phyloP scores from a whole-genome alignment of 495 filamentous ascomycete genomes.

The Ramalina intermedia region DNA sequence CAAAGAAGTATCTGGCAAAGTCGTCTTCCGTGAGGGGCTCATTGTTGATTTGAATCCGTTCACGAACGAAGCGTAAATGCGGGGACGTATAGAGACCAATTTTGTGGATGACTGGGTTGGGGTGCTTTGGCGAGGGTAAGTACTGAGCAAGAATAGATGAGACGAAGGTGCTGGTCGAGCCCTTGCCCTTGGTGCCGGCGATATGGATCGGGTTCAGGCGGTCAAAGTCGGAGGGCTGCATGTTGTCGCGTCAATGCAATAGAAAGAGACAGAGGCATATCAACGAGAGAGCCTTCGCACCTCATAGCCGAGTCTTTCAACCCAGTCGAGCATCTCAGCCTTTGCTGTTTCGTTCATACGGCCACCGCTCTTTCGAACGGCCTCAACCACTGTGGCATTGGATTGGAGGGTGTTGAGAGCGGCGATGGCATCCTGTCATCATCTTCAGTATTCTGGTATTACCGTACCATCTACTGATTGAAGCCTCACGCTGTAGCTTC shows the following conservation, averaged over 20 bases:
- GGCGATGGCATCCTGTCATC: conserved; percentile 57
- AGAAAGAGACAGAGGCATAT: neutral
- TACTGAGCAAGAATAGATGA: conserved; percentile 48
- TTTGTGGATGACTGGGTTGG: conserved; percentile 32
- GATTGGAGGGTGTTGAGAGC: conserved; percentile 84
- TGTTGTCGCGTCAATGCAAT: neutral
- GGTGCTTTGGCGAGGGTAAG: conserved; percentile 20
- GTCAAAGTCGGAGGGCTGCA: conserved; percentile 59
- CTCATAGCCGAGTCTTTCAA: conserved; percentile 65
- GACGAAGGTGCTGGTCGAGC: conserved; percentile 58
- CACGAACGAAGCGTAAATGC: conserved; percentile 73
- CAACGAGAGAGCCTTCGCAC: conserved; percentile 26
- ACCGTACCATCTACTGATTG: neutral
- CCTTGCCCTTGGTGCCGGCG: conserved; percentile 89
- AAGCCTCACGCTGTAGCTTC: neutral
- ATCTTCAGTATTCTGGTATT: neutral
- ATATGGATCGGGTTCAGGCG: conserved; percentile 67
- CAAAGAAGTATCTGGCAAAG: conserved; percentile 79
- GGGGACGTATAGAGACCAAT: conserved; percentile 82
- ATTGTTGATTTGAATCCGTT: conserved; percentile 76
- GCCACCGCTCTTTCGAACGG: conserved; percentile 53
- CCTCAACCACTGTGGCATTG: conserved; percentile 65
- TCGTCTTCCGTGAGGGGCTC: conserved; percentile 55
- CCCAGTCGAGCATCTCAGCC: conserved; percentile 64
- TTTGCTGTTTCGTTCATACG: conserved; percentile 53